A percentile compares a stretch with the other conserved stretches of the same genome.
These are phyloP conservation scores for Nannochloropsis gaditana DNA, from an alignment of 108 stramenopile genomes.

Conservation along the genomic window DNA sequence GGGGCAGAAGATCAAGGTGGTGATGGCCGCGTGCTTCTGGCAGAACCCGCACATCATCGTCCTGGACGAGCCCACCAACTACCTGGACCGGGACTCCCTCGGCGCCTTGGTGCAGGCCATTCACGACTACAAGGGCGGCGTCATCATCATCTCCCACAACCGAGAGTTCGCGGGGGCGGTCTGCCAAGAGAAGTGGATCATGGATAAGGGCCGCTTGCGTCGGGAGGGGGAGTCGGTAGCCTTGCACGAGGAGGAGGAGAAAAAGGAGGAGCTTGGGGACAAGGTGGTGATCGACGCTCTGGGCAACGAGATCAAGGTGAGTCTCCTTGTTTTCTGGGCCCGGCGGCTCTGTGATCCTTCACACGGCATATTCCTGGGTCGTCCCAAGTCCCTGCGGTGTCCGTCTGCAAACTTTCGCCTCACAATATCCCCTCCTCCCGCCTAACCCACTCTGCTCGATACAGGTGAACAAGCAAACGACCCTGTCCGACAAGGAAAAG, in stretches of 20 bases:
- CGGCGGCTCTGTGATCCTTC: no score
- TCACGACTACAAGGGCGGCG: conserved; percentile 89
- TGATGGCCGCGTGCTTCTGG: conserved; percentile 97
- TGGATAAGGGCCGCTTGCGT: conserved; percentile 67
- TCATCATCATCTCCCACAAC: conserved; percentile 97
- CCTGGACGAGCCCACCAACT: conserved; percentile 97
- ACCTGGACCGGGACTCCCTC: conserved; percentile 90
- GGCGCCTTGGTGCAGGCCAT: conserved; percentile 84
- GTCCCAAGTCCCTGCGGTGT: no score
- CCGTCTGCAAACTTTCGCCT: no score
- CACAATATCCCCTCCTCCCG: no score
- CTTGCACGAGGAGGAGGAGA: conserved; percentile 58
- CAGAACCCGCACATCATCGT: conserved; percentile 91
- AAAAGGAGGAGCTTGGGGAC: conserved; percentile 75
- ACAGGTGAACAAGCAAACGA: conserved; percentile 73
- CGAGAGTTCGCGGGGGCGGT: conserved; percentile 84
- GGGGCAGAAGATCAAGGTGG: conserved; percentile 97
- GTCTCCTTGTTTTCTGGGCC: conserved; percentile 30
- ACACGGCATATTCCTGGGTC: no score
- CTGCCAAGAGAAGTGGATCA: conserved; percentile 91
- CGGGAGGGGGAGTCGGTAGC: conserved; percentile 98
- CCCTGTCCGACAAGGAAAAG: conserved; percentile 96
- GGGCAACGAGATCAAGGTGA: conserved; percentile 90
- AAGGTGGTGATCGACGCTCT: conserved; percentile 96
- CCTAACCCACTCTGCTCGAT: no score